Conservation (phyloP, 2,329 filamentous ascomycete genomes). For the Helicocarpus griseus region DNA sequence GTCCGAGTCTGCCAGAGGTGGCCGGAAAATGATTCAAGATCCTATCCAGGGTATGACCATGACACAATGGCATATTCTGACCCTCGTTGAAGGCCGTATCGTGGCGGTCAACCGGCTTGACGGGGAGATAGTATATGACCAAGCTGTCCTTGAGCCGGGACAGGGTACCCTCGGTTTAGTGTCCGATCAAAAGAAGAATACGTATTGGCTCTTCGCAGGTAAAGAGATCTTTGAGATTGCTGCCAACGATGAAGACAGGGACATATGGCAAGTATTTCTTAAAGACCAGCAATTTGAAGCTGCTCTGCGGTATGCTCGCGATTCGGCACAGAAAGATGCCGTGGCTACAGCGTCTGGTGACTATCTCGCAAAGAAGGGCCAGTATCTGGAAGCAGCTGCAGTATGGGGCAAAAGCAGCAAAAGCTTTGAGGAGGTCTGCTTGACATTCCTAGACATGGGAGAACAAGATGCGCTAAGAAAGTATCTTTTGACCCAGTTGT, state of each 20-base stretch:
- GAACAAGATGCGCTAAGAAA: conserved; percentile 85
- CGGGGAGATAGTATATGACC: conserved; percentile 76
- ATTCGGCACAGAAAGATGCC: conserved; percentile 71
- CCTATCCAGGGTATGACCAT: conserved; percentile 70
- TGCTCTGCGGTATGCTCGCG: conserved; percentile 76
- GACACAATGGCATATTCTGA: conserved; percentile 88
- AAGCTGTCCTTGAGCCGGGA: conserved; percentile 69
- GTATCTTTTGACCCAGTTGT: conserved; percentile 78
- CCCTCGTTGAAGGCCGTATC: conserved; percentile 70
- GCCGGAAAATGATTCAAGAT: conserved; percentile 58
- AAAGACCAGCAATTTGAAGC: conserved; percentile 78
- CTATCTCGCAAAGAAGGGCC: conserved; percentile 68
- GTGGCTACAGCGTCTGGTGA: conserved; percentile 90
- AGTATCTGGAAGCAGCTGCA: conserved; percentile 74
- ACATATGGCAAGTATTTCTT: conserved; percentile 92
- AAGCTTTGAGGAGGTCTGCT: conserved; percentile 88
- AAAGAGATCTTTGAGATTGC: conserved; percentile 91
- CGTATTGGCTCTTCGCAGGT: conserved; percentile 90
- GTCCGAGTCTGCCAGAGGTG: conserved; percentile 54
- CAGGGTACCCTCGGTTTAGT: conserved; percentile 75
- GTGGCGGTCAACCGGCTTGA: conserved; percentile 82
- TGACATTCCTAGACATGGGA: conserved; percentile 79
- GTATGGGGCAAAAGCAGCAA: conserved; percentile 95
- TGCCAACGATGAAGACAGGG: conserved; percentile 77
- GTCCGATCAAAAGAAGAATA: conserved; percentile 87